Percentiles rank a stretch among this genome's conserved stretches.
Conservation (phyloP, 176 grass and related monocot species). For the Cenchrus americanus region DNA sequence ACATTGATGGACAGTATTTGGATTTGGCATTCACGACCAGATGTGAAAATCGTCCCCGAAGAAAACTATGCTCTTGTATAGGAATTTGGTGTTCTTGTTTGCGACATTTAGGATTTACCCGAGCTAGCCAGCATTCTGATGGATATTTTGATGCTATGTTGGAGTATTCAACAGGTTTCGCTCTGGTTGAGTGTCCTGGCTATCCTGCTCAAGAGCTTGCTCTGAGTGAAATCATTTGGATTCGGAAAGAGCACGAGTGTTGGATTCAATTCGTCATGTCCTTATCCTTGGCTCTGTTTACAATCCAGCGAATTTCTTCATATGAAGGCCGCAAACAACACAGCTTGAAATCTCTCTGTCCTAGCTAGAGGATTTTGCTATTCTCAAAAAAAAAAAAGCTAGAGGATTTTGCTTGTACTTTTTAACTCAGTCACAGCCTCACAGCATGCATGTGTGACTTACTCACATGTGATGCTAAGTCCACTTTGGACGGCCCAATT, state of each 20-base stretch:
- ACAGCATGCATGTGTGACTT: no score
- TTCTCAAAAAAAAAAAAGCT: no score
- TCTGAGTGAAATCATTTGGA: background rate
- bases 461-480: background rate
- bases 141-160: background rate
- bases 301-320: background rate
- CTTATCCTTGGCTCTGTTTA: background rate
- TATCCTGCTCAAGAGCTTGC: background rate
- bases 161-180: background rate
- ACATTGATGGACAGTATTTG: background rate
- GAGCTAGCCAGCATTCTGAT: background rate
- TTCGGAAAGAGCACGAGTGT: background rate
- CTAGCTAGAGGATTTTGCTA: no score
- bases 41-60: background rate
- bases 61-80: background rate
- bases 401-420: no score
- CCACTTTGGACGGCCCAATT: constrained; percentile 1
- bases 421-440: no score
- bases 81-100: background rate
- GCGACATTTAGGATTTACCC: background rate
- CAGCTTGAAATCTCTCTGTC: no score
- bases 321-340: no score
- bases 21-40: background rate
- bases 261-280: background rate
- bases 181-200: background rate